These are phyloP conservation scores for Blepharisma stoltei DNA, from an alignment of 73 alveolate species.

Conservation along the genomic window DNA sequence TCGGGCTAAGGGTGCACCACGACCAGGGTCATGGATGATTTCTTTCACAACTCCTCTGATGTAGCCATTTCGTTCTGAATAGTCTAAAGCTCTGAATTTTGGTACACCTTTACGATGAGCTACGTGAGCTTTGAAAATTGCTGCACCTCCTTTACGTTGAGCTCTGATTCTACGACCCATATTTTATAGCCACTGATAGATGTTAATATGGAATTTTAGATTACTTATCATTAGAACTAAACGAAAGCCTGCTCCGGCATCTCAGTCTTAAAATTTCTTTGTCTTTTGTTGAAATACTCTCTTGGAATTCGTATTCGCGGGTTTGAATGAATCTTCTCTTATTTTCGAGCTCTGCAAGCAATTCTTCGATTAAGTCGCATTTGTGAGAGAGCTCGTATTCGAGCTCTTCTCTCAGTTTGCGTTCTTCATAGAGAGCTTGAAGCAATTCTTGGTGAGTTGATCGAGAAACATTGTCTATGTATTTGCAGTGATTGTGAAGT, in stretches of 20 bases:
- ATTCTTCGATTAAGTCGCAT: not conserved
- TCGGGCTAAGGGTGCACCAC: too few species aligned
- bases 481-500: too few species aligned
- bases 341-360: not conserved
- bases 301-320: constrained; percentile 4
- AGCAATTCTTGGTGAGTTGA: not conserved
- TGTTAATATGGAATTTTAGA: constrained; percentile 1
- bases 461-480: not conserved
- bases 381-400: not conserved
- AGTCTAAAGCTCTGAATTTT: too few species aligned
- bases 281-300: not conserved
- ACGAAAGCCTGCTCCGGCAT: not conserved
- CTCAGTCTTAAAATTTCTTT: not conserved
- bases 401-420: not conserved
- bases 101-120: too few species aligned
- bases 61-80: too few species aligned
- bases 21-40: too few species aligned
- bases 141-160: too few species aligned
- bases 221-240: too few species aligned
- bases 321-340: not conserved
- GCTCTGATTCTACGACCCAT: too few species aligned
- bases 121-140: constrained; percentile 21
- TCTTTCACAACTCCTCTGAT: too few species aligned
- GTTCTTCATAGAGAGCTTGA: constrained; percentile 4
- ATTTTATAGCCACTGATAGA: constrained; percentile 27